A percentile compares a stretch with the other conserved stretches of the same genome.
These are phyloP conservation scores for Limonomyces culmigenus DNA, from an alignment of 1,284 basidiomycete genomes.

Conservation along the genomic window DNA sequence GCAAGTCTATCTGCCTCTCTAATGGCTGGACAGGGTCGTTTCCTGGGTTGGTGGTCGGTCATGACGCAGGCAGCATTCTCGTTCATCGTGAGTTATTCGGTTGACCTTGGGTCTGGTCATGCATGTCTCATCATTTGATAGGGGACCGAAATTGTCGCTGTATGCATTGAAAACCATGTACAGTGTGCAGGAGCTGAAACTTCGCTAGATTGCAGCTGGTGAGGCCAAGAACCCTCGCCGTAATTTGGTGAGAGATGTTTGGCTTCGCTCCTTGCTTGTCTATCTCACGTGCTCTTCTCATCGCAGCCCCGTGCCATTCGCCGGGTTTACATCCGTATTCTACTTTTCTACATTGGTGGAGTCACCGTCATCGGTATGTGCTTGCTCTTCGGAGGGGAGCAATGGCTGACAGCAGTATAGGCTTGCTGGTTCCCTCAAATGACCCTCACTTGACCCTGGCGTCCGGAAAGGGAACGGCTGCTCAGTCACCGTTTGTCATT, in stretches of 20 bases:
- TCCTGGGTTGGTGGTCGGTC: conserved; percentile 46
- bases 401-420: too few relatives aligned
- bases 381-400: too few relatives aligned
- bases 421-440: too few relatives aligned
- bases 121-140: background rate
- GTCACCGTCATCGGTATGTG: conserved; percentile 56
- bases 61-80: conserved; percentile 30
- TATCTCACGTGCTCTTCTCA: background rate
- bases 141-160: too few relatives aligned
- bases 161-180: too few relatives aligned
- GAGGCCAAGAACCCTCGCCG: conserved; percentile 38
- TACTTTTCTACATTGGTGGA: conserved; percentile 56
- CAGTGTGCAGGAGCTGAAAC: too few relatives aligned
- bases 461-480: too few relatives aligned
- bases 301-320: conserved; percentile 28
- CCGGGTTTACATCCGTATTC: conserved; percentile 37
- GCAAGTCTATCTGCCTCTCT: conserved; percentile 25
- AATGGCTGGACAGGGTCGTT: conserved; percentile 32
- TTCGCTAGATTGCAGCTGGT: conserved; percentile 22
- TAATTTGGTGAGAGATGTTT: too few relatives aligned
- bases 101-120: conserved; percentile 15
- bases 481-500: too few relatives aligned
- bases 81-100: conserved; percentile 47
- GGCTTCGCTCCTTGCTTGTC: conserved; percentile 53
- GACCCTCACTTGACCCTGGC: too few relatives aligned